These are phyloP conservation scores for Exophiala oligosperma DNA, from an alignment of 2,329 filamentous ascomycete genomes.

Conservation along the genomic window DNA sequence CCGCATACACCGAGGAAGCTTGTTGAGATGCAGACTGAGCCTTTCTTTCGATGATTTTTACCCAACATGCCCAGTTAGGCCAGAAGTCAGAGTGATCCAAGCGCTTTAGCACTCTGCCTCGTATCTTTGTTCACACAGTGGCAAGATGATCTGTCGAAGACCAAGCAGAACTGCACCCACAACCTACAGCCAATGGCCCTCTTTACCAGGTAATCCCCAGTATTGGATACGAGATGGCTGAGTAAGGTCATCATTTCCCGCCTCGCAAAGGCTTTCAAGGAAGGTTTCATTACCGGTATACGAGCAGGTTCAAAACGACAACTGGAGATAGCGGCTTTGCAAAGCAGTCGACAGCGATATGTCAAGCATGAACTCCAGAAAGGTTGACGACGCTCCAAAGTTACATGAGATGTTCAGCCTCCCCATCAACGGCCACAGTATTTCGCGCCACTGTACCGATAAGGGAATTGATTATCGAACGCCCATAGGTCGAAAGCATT, in stretches of 20 bases:
- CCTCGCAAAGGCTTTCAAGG: not conserved
- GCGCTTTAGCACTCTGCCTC: too few species aligned
- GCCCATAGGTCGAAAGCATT: conserved; percentile 7
- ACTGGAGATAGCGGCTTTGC: not conserved
- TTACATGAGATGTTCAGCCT: conserved; percentile 16
- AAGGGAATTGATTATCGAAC: conserved; percentile 3
- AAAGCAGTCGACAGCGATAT: not conserved
- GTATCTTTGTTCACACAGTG: not conserved
- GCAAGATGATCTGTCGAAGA: not conserved
- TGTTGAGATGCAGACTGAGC: too few species aligned
- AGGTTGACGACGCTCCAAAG: not conserved
- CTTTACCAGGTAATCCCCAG: not conserved
- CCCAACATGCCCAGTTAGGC: too few species aligned
- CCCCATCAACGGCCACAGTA: not conserved
- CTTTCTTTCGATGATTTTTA: too few species aligned
- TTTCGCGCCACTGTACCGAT: conserved; percentile 7
- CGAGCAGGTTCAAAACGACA: not conserved
- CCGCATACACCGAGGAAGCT: not conserved
- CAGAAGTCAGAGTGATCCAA: too few species aligned
- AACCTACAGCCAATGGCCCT: not conserved
- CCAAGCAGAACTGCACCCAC: not conserved
- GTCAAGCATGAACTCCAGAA: too few species aligned
- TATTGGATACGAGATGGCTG: conserved; percentile 13
- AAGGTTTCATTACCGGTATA: conserved; percentile 8
- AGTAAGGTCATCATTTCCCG: conserved; percentile 22